These are phyloP conservation scores for Picea sitchensis DNA, from an alignment of 75 land plant genomes.

Conservation along the genomic window DNA sequence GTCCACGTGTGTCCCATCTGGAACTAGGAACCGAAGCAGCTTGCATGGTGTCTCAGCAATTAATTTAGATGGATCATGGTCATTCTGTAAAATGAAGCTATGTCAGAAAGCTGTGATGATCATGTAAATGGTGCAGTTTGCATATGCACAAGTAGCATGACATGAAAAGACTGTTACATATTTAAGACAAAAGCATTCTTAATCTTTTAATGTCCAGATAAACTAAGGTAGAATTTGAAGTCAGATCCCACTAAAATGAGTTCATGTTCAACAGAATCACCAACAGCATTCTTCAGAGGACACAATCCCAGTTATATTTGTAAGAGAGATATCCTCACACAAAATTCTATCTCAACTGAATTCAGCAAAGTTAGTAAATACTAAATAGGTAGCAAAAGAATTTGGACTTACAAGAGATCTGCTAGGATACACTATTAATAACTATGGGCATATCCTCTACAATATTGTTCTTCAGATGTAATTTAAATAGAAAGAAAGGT, in stretches of 20 bases:
- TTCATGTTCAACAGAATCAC: too few relatives aligned
- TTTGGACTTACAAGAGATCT: too few relatives aligned
- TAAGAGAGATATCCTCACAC: neutral
- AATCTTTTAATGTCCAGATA: neutral
- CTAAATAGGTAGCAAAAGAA: too few relatives aligned
- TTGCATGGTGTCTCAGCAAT: slow-evolving; percentile 99
- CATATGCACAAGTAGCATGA: neutral
- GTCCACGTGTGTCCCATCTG: slow-evolving; percentile 81
- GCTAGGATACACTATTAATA: too few relatives aligned
- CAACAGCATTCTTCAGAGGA: too few relatives aligned
- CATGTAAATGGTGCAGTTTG: neutral
- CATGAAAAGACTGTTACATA: neutral
- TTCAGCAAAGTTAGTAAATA: too few relatives aligned
- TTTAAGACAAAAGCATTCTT: neutral
- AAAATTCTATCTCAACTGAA: neutral
- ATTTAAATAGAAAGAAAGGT: too few relatives aligned
- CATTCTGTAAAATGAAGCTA: slow-evolving; percentile 62
- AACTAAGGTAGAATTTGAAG: neutral
- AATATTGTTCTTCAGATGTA: too few relatives aligned
- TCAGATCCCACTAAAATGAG: too few relatives aligned
- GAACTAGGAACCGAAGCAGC: slow-evolving; percentile 72
- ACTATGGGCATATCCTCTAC: too few relatives aligned
- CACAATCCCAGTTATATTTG: too few relatives aligned
- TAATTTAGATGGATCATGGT: slow-evolving; percentile 96
- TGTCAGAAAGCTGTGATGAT: neutral